A percentile compares a stretch with the other conserved stretches of the same genome.
phyloP scores from a whole-genome alignment of 2,329 filamentous ascomycete species.

The Aspergillus quadricinctus region DNA sequence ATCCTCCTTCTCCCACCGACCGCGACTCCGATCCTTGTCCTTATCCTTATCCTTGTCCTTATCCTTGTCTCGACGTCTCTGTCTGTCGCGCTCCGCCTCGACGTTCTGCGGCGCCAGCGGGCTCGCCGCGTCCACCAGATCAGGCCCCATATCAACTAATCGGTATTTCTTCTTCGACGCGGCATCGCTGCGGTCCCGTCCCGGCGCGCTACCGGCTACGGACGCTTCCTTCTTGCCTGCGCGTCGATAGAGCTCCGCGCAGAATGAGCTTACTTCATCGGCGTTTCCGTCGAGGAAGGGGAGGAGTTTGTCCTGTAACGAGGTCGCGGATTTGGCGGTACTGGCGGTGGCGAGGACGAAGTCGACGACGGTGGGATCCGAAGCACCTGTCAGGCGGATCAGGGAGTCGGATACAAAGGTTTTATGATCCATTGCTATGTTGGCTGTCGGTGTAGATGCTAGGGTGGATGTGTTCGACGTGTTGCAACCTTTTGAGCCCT shows the following conservation, averaged over 20 bases:
- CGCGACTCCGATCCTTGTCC: constrained; percentile 17
- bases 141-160: constrained; percentile 53
- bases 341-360: constrained; percentile 53
- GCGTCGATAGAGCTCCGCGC: constrained; percentile 42
- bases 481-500: background rate
- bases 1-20: constrained; percentile 32
- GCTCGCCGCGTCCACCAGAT: constrained; percentile 28
- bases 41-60: constrained; percentile 18
- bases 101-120: constrained; percentile 30
- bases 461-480: background rate
- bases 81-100: constrained; percentile 35
- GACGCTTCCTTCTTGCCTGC: constrained; percentile 18
- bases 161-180: constrained; percentile 48
- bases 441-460: background rate
- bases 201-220: constrained; percentile 5
- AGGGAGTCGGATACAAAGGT: constrained; percentile 49
- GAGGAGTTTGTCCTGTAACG: constrained; percentile 49
- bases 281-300: constrained; percentile 50
- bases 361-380: constrained; percentile 53
- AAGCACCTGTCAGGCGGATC: constrained; percentile 51
- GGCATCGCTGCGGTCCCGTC: constrained; percentile 16
- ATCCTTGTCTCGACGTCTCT: constrained; percentile 24
- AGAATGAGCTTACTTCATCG: constrained; percentile 45
- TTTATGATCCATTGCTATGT: constrained; percentile 33
- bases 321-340: constrained; percentile 45